Conservation (phyloP, 2,329 filamentous ascomycete genomes). For the Curvularia hawaiiensis region DNA sequence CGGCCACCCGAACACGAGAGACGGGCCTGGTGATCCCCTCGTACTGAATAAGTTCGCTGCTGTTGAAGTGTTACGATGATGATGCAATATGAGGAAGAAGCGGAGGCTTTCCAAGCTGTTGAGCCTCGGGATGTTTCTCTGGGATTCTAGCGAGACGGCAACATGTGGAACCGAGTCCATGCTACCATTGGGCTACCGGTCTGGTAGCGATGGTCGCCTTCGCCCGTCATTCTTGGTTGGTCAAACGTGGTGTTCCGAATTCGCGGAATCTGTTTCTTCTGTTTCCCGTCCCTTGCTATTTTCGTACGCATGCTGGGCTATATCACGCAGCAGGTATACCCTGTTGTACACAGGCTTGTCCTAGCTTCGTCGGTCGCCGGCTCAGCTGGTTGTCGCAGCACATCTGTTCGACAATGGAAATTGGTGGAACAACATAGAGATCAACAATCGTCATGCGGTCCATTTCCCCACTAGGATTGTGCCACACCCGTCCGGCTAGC, state of each 20-base stretch:
- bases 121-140: not conserved
- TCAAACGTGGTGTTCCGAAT: not conserved
- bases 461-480: slow-evolving; percentile 11
- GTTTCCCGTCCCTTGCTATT: not conserved
- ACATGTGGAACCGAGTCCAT: not conserved
- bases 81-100: not conserved
- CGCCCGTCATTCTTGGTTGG: not conserved
- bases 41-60: not conserved
- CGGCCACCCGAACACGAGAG: slow-evolving; percentile 3
- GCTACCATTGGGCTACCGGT: not conserved
- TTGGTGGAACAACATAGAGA: not conserved
- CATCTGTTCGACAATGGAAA: not conserved
- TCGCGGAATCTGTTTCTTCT: not conserved
- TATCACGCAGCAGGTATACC: not conserved
- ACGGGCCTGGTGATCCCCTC: not conserved
- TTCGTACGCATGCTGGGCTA: not conserved
- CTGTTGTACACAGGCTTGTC: not conserved
- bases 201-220: not conserved
- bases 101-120: not conserved
- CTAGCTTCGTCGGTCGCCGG: not conserved
- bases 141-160: not conserved
- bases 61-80: slow-evolving; percentile 4
- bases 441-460: not conserved
- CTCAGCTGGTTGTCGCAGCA: not conserved
- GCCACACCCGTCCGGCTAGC: slow-evolving; percentile 6